phyloP scores from a whole-genome alignment of 192 early-diverging fungal species.

The Dissophora ornata region DNA sequence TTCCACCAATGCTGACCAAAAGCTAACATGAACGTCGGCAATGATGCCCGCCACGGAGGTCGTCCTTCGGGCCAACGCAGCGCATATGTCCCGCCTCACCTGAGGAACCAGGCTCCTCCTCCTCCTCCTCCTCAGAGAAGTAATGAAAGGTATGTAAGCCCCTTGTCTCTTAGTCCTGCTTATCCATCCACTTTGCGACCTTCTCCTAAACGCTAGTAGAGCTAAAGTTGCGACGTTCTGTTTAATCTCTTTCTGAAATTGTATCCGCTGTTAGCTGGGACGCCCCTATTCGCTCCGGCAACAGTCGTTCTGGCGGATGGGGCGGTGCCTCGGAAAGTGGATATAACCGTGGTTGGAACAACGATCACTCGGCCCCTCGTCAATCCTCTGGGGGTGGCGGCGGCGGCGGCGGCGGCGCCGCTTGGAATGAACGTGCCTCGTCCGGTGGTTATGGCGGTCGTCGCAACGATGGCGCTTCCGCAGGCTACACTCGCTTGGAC shows the following conservation, averaged over 20 bases:
- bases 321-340: constrained; percentile 50
- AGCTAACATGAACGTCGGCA: constrained; percentile 39
- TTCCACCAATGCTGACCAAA: neutral
- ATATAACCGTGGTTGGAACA: constrained; percentile 46
- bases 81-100: constrained; percentile 42
- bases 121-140: neutral
- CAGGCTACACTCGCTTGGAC: constrained; percentile 33
- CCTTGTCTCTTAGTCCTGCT: neutral
- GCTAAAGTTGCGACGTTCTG: too few species aligned
- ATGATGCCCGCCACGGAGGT: constrained; percentile 16
- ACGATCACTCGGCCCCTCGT: constrained; percentile 31
- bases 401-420: constrained; percentile 9
- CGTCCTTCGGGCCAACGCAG: constrained; percentile 21
- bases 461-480: constrained; percentile 27
- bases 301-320: constrained; percentile 27
- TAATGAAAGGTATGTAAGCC: constrained; percentile 19
- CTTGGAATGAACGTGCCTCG: constrained; percentile 58
- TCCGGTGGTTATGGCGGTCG: constrained; percentile 42
- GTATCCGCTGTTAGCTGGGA: constrained; percentile 45
- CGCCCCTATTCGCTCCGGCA: constrained; percentile 24
- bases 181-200: neutral
- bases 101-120: constrained; percentile 32
- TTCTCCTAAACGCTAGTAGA: neutral
- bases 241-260: constrained; percentile 1
- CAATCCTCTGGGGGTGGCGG: constrained; percentile 25